phyloP scores from a whole-genome alignment of 257 asterid species.

The Rehmannia glutinosa region DNA sequence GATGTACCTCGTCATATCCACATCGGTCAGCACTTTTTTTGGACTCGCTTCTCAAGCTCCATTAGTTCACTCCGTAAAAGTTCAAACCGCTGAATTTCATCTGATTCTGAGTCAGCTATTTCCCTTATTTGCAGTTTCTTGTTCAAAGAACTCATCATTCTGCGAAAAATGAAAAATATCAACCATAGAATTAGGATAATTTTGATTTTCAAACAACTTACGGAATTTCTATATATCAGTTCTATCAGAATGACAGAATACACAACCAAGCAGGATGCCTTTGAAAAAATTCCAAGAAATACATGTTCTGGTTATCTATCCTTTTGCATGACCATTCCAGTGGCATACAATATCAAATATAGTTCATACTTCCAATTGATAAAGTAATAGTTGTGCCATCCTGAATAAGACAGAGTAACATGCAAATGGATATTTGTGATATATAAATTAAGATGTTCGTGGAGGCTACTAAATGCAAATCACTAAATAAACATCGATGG shows the following conservation, averaged over 20 bases:
- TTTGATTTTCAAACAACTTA: neutral
- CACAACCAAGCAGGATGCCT: conserved; percentile 1
- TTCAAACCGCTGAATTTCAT: conserved; percentile 81
- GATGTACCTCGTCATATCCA: conserved; percentile 65
- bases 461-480: neutral
- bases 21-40: conserved; percentile 57
- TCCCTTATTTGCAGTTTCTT: conserved; percentile 35
- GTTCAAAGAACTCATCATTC: conserved; percentile 43
- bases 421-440: neutral
- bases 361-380: conserved; percentile 7
- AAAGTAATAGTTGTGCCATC: neutral
- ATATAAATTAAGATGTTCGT: neutral
- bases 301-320: neutral
- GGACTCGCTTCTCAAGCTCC: conserved; percentile 91
- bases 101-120: conserved; percentile 44
- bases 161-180: conserved; percentile 23
- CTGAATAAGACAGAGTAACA: conserved; percentile 2
- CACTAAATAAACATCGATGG: conserved; percentile 7
- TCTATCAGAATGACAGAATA: neutral
- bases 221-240: neutral
- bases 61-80: conserved; percentile 68
- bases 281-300: neutral
- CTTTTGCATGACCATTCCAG: conserved; percentile 1
- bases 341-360: neutral
- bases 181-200: neutral